A percentile compares a stretch with the other conserved stretches of the same genome.
Evolutionary conservation across 495 filamentous ascomycete species (phyloP).

Genomic region (Bombardia bombarda): DNA sequence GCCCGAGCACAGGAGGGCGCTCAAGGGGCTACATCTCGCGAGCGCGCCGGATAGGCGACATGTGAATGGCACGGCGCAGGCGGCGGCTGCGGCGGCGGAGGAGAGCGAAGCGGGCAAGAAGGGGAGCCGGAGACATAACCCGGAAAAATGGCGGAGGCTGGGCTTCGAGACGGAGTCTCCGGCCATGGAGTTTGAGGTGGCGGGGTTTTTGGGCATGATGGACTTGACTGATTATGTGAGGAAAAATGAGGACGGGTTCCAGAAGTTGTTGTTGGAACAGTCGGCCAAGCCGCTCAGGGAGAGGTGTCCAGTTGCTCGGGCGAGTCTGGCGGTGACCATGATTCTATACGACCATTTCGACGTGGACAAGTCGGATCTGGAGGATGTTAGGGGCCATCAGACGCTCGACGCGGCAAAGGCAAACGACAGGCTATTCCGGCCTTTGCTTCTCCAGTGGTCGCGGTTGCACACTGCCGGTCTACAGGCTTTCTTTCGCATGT

Average conservation of each 20-base stretch:
- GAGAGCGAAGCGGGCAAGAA: constrained; percentile 30
- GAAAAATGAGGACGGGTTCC: constrained; percentile 85
- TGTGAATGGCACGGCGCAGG: constrained; percentile 19
- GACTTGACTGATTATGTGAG: constrained; percentile 89
- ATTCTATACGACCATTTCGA: constrained; percentile 95
- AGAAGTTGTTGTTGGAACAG: constrained; percentile 87
- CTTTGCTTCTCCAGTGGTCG: constrained; percentile 88
- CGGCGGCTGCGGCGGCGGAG: constrained; percentile 9
- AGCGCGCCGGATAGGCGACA: constrained; percentile 59
- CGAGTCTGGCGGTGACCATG: constrained; percentile 78
- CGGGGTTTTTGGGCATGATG: constrained; percentile 94
- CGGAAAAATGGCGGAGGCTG: constrained; percentile 88
- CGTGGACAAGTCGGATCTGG: constrained; percentile 76
- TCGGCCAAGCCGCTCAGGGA: constrained; percentile 61
- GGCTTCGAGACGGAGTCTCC: constrained; percentile 91
- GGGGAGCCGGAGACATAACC: constrained; percentile 62
- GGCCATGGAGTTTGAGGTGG: constrained; percentile 70
- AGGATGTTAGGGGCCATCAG: constrained; percentile 71
- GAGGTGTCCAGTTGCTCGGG: constrained; percentile 81
- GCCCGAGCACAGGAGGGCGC: constrained; percentile 78
- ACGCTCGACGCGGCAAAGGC: constrained; percentile 68
- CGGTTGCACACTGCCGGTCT: constrained; percentile 84
- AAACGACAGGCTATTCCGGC: constrained; percentile 81
- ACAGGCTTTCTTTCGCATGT: constrained; percentile 85
- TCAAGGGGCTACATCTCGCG: constrained; percentile 76